Evolutionary conservation across 78 protist genomes (phyloP).

Genomic region (Protostelium mycophagum): DNA sequence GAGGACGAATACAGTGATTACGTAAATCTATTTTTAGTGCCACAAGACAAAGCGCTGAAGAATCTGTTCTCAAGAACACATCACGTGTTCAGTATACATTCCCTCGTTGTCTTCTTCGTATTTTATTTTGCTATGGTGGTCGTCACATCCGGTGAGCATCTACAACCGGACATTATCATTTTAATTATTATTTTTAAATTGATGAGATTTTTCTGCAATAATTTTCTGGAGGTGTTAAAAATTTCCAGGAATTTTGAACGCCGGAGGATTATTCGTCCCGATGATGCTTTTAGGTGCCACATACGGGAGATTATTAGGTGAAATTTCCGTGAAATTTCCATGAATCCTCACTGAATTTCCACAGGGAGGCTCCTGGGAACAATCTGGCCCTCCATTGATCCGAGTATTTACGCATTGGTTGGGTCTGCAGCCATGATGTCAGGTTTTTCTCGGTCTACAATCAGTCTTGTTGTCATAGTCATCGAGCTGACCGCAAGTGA

Average conservation of each 20-base stretch:
- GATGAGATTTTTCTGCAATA: too few species aligned
- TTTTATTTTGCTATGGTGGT: slow-evolving; percentile 54
- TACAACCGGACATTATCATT: too few species aligned
- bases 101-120: slow-evolving; percentile 55
- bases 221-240: too few species aligned
- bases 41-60: slow-evolving; percentile 50
- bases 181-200: too few species aligned
- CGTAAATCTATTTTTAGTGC: not conserved
- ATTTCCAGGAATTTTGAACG: slow-evolving; percentile 42
- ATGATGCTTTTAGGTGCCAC: slow-evolving; percentile 81
- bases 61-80: slow-evolving; percentile 46
- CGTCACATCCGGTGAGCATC: slow-evolving; percentile 75
- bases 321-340: not conserved
- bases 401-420: slow-evolving; percentile 72
- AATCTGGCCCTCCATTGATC: slow-evolving; percentile 18
- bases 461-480: slow-evolving; percentile 77
- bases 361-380: not conserved
- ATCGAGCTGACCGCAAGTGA: slow-evolving; percentile 61
- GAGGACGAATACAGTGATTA: not conserved
- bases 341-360: too few species aligned
- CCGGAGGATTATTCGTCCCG: slow-evolving; percentile 78
- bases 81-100: slow-evolving; percentile 33
- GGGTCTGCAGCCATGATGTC: slow-evolving; percentile 86
- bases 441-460: slow-evolving; percentile 87
- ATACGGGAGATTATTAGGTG: slow-evolving; percentile 81